These are phyloP conservation scores for Schizothecium vesticola DNA, from an alignment of 495 filamentous ascomycete genomes.

Conservation along the genomic window DNA sequence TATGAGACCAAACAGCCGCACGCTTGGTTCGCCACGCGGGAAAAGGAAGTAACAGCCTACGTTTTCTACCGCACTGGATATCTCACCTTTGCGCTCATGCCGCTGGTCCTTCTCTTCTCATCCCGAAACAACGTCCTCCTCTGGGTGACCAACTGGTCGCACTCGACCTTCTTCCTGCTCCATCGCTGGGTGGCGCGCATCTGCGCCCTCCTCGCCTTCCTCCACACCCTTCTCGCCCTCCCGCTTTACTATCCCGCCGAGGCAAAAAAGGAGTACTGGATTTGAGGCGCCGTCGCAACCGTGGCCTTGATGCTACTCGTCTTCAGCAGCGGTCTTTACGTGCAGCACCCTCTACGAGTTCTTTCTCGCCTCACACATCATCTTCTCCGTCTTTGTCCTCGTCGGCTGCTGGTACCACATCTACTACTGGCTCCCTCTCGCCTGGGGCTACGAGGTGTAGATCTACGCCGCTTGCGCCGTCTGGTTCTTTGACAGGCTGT, in stretches of 20 bases:
- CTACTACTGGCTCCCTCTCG: slow-evolving; percentile 18
- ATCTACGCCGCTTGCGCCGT: slow-evolving; percentile 33
- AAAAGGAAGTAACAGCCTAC: slow-evolving; percentile 32
- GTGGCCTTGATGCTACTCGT: slow-evolving; percentile 17
- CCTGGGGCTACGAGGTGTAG: slow-evolving; percentile 34
- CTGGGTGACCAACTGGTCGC: slow-evolving; percentile 42
- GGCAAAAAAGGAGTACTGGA: slow-evolving; percentile 24
- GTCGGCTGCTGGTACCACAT: slow-evolving; percentile 27
- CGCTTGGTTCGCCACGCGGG: slow-evolving; percentile 20
- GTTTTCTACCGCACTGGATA: slow-evolving; percentile 34
- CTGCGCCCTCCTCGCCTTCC: slow-evolving; percentile 31
- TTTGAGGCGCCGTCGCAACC: slow-evolving; percentile 31
- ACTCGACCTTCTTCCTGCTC: slow-evolving; percentile 41
- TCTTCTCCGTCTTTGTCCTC: slow-evolving; percentile 20
- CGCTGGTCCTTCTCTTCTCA: slow-evolving; percentile 34
- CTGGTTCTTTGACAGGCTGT: slow-evolving; percentile 36
- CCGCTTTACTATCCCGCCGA: slow-evolving; percentile 13
- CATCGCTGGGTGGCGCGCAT: slow-evolving; percentile 46
- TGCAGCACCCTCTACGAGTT: slow-evolving; percentile 19
- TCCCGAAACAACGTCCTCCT: slow-evolving; percentile 44
- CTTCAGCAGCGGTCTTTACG: slow-evolving; percentile 10
- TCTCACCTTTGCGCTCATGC: slow-evolving; percentile 26
- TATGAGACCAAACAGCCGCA: slow-evolving; percentile 23
- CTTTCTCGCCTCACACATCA: slow-evolving; percentile 23
- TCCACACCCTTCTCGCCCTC: slow-evolving; percentile 31